Conservation (phyloP, 345 rosid species). For the Pistacia atlantica region DNA sequence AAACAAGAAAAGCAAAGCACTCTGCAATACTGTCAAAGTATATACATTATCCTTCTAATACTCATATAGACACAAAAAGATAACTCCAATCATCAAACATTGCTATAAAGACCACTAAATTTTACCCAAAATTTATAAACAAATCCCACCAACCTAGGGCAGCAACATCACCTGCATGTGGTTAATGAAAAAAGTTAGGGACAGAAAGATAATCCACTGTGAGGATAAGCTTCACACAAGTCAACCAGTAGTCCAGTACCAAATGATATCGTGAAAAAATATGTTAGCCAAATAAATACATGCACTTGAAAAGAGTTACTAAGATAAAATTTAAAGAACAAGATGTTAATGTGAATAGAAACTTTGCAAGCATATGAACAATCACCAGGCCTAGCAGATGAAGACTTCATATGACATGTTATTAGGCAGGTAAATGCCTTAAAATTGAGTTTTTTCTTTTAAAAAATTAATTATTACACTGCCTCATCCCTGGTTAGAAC, state of each 20-base stretch:
- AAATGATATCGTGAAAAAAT: not conserved
- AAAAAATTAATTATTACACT: not conserved
- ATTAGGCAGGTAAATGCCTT: not conserved
- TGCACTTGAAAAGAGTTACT: not conserved
- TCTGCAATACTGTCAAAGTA: constrained; percentile 74
- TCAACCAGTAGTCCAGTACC: not conserved
- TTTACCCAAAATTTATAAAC: constrained; percentile 82
- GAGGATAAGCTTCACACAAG: not conserved
- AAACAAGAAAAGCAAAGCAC: constrained; percentile 90
- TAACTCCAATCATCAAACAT: constrained; percentile 5
- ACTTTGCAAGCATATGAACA: not conserved
- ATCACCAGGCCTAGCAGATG: not conserved
- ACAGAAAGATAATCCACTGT: not conserved
- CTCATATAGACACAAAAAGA: not conserved
- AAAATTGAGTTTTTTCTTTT: not conserved
- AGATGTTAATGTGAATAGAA: not conserved
- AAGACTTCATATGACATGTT: constrained; percentile 2
- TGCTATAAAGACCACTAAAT: constrained; percentile 17
- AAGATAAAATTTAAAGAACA: constrained; percentile 1
- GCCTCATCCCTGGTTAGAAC: not conserved
- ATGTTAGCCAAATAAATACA: not conserved
- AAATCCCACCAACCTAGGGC: constrained; percentile 98
- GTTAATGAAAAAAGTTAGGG: constrained; percentile 4
- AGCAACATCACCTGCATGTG: constrained; percentile 70
- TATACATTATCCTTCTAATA: constrained; percentile 15